phyloP scores from a whole-genome alignment of 495 filamentous ascomycete genomes.

The Pseudevernia furfuracea region DNA sequence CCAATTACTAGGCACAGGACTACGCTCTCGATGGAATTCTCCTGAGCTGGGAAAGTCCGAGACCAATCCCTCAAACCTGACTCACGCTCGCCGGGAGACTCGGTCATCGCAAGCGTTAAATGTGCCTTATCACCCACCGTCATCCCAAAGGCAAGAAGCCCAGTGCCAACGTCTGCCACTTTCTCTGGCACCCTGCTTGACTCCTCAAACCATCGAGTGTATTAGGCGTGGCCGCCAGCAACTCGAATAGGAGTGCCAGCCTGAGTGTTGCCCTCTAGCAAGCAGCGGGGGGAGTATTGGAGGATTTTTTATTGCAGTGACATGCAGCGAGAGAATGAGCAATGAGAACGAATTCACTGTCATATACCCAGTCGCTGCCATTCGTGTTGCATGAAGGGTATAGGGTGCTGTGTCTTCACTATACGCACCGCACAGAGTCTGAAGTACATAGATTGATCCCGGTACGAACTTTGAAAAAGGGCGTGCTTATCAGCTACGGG shows the following conservation, averaged over 20 bases:
- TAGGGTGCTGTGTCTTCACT: neutral
- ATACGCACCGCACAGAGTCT: no score
- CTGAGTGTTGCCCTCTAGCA: neutral
- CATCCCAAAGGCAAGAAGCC: neutral
- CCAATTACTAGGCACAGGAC: neutral
- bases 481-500: no score
- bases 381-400: neutral
- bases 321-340: neutral
- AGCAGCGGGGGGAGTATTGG: neutral
- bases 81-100: neutral
- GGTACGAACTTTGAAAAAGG: no score
- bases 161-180: neutral
- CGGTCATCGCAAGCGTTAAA: neutral
- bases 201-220: neutral
- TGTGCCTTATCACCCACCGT: neutral
- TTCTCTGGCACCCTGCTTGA: neutral
- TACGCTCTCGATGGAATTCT: neutral
- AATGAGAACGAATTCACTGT: no score
- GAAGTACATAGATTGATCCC: no score
- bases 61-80: neutral
- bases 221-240: neutral
- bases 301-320: neutral
- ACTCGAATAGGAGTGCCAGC: no score
- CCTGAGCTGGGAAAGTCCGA: neutral
- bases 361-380: neutral